A percentile compares a stretch with the other conserved stretches of the same genome.
phyloP scores from a whole-genome alignment of 441 rosid species.

The Corymbia calophylla region DNA sequence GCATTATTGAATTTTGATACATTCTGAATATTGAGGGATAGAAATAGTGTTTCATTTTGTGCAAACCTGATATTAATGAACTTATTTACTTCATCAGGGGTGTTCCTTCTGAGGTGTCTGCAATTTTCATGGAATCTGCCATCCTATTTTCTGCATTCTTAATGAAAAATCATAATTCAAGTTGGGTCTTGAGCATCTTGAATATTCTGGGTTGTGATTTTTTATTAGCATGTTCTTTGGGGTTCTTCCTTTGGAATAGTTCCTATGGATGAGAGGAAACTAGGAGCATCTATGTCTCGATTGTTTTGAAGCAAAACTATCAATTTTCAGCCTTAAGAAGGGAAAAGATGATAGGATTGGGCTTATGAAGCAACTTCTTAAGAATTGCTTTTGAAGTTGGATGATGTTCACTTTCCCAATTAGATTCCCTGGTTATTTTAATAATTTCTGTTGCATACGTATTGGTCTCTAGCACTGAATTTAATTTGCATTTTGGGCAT shows the following conservation, averaged over 20 bases:
- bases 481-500: neutral
- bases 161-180: neutral
- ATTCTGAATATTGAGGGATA: neutral
- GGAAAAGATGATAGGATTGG: neutral
- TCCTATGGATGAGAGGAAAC: neutral
- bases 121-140: neutral
- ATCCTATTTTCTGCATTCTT: neutral
- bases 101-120: neutral
- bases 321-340: neutral
- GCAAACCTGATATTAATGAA: neutral
- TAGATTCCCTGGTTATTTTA: neutral
- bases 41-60: neutral
- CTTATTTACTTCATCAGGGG: neutral
- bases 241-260: neutral
- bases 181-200: neutral
- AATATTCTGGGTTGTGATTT: neutral
- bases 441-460: neutral
- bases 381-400: neutral
- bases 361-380: neutral
- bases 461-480: neutral
- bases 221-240: neutral
- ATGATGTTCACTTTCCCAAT: neutral
- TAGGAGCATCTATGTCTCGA: neutral
- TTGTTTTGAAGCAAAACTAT: neutral
- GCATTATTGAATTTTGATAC: neutral